Evolutionary conservation across 176 grass and related monocot genomes (phyloP), one percentile per base, ranked within the genome.

Genomic region (Paspalum notatum): DNA sequence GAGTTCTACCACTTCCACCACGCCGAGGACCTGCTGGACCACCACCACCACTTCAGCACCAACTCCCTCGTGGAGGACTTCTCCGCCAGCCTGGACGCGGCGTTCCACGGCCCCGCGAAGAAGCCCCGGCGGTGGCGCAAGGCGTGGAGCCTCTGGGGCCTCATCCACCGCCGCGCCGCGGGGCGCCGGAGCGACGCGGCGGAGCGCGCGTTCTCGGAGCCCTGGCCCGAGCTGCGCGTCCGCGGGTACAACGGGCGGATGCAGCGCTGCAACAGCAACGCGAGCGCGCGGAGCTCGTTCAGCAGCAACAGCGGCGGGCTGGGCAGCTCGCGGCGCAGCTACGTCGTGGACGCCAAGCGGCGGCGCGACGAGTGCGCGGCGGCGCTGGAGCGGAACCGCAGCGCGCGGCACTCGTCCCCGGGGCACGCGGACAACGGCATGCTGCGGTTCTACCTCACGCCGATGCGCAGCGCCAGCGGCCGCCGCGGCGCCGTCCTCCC

Each of bases 1-100:
- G 97, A 99, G 82, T 99, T 99, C 87, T 96, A 96, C 82, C 93
- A 95, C 78, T 93, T 91, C 68, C 93, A 96, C 4, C 93, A 99
- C 49, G 88, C 88, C 13, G 83, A 90, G 0, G 83, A 86, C 67
- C 58, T 90, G 73, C 74, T 90, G 14, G 88, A 90, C 74, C 83
- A 90, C 11, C 66, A 32, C 52, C 87, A 80, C 11, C 66, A 90
- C 17, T 86, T 90, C 71, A 87, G 93, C 81, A 88, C 79, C 9
- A 93, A 61, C 78, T 93, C 91, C 1, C 65, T 96, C 15, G 67
- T 76, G 22, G 91, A 96, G 8, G 93, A 96, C 71, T 87, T 91
- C 84, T 92, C 93, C 6, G 71, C 83, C 15, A 87, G 83, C 81
- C 90, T 99, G 20, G 93, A 99, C 51, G 83, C 86, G 4, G 78